A percentile compares a stretch with the other conserved stretches of the same genome.
phyloP scores from a whole-genome alignment of 805 yeast genomes.

The Nakazawaea laoshanensis region DNA sequence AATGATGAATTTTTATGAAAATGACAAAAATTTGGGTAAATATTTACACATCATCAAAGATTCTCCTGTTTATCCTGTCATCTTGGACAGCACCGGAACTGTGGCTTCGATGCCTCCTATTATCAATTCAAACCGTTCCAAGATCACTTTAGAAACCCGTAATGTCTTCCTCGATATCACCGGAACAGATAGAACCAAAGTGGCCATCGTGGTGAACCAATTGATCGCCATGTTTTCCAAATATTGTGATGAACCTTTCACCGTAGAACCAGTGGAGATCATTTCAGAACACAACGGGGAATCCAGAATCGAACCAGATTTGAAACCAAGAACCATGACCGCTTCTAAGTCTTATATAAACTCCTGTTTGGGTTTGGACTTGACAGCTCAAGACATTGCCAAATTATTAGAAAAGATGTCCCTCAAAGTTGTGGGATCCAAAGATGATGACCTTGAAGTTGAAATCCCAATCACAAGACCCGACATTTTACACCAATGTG shows the following conservation, averaged over 20 bases:
- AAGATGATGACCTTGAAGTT: constrained; percentile 47
- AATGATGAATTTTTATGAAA: constrained; percentile 82
- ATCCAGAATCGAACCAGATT: constrained; percentile 68
- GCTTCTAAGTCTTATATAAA: constrained; percentile 84
- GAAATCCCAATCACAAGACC: constrained; percentile 89
- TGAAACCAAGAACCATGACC: constrained; percentile 55
- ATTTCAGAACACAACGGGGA: constrained; percentile 74
- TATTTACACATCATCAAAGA: constrained; percentile 82
- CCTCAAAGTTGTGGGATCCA: constrained; percentile 50
- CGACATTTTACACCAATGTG: constrained; percentile 94
- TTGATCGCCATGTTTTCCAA: constrained; percentile 93
- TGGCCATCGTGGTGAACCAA: constrained; percentile 86
- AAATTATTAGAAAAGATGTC: constrained; percentile 75
- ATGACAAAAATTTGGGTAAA: constrained; percentile 84
- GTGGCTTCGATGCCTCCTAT: constrained; percentile 96
- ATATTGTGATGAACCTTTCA: constrained; percentile 74
- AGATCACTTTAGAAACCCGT: constrained; percentile 75
- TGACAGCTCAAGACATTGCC: constrained; percentile 59
- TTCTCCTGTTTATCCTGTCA: constrained; percentile 86
- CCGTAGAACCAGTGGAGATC: constrained; percentile 84
- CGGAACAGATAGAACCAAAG: constrained; percentile 91
- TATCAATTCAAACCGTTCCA: constrained; percentile 86
- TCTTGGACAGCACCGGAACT: constrained; percentile 64
- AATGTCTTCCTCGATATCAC: constrained; percentile 91
- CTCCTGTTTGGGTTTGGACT: constrained; percentile 82